Evolutionary conservation across 2,329 filamentous ascomycete species (phyloP), one percentile per base, ranked within the genome.

Genomic region (Diplodia corticola): DNA sequence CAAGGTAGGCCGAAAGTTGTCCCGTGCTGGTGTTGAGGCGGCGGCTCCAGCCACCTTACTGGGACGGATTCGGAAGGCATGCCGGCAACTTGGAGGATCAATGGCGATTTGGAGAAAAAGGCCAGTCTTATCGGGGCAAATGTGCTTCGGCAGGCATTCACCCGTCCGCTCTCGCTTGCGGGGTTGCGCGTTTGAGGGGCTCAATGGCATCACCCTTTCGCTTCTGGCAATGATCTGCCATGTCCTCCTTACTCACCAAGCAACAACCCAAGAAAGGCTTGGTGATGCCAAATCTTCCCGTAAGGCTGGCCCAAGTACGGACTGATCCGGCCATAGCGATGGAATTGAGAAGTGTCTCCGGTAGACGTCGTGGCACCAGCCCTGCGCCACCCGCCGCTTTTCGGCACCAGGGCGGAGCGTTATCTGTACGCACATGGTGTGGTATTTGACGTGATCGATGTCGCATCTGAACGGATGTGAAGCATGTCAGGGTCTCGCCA

Each of bases 1-100:
- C 78, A 80, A 15, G 77, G 78, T 7, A 81, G 68, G 35, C 79
- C 80, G 40, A 79, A 79, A 0, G 76, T 79, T 2, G 76, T 76
- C 2, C 77, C 77, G 13, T 69, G 70, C 53, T 72, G 71, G 66
- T 48, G 30, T 7, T 60, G 40, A 7, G 24, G 24, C 1, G 37
- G 40, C 3, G 37, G n/a, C 30, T 60, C 55, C 0, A 60, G 40
- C 55, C 55, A 60, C 4, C 30, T 48, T 2, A 60, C 40, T 2
- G 22, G 9, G 9, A 17, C 40, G 4, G 55, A 60, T 20, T 28
- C 24, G 4, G 37, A 48, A 2, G 40, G 7, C 55, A 60, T 60
- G 12, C 17, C 44, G 22, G 6, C 3, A 40, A 15, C n/a, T 6
- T 7, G 13, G 10, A 26, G 2, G 22, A 57, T 12, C 9, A 28